Conservation (phyloP, 1,139 yeast species). For the Scheffersomyces cryptocercus region DNA sequence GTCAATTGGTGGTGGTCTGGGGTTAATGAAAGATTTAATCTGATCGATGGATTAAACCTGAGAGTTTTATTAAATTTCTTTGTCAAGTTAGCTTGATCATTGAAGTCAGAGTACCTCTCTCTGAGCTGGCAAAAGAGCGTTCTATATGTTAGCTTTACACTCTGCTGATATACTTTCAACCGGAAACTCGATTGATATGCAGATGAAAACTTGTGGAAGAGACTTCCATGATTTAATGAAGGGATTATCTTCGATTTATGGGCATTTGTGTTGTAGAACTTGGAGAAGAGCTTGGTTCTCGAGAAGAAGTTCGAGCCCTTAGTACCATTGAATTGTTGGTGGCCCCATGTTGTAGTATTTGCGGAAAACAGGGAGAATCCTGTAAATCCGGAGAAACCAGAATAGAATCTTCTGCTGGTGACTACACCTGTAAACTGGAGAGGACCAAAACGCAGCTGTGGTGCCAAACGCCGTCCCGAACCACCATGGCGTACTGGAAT, state of each 20-base stretch:
- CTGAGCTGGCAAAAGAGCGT: slow-evolving; percentile 15
- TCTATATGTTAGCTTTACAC: slow-evolving; percentile 21
- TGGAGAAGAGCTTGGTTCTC: slow-evolving; percentile 11
- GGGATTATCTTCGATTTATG: slow-evolving; percentile 10
- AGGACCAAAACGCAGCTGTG: no score
- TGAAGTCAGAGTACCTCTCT: slow-evolving; percentile 5
- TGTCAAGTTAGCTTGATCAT: neutral
- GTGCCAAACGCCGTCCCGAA: no score
- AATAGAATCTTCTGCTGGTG: no score
- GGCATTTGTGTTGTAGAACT: slow-evolving; percentile 12
- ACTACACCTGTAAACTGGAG: no score
- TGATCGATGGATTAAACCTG: slow-evolving; percentile 1
- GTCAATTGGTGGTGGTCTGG: slow-evolving; percentile 39
- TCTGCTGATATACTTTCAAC: slow-evolving; percentile 20
- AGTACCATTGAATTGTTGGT: slow-evolving; percentile 4
- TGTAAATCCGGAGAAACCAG: no score
- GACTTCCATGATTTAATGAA: slow-evolving; percentile 16
- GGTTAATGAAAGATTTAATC: slow-evolving; percentile 30
- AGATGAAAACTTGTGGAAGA: slow-evolving; percentile 28
- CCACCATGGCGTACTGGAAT: slow-evolving; percentile 21
- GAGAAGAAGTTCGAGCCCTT: slow-evolving; percentile 9
- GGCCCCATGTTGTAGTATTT: no score
- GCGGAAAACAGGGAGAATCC: no score
- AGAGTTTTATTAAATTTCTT: neutral
- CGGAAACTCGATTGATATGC: slow-evolving; percentile 22